Evolutionary conservation across 768 basidiomycete species (phyloP).

Genomic region (Boletus subcaerulescens): DNA sequence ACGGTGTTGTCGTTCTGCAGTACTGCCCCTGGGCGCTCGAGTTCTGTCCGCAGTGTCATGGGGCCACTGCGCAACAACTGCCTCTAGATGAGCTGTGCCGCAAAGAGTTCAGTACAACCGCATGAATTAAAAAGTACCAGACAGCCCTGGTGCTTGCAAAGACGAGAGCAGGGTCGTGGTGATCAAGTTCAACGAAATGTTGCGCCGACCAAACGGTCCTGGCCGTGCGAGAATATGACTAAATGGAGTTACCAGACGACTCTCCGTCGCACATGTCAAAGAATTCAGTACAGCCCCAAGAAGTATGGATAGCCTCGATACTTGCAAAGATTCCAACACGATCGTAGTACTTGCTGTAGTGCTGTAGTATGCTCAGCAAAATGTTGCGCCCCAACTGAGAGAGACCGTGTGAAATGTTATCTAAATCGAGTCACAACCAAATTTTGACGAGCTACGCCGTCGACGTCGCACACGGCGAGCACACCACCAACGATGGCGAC

Average conservation of each 20-base stretch:
- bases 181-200: no score
- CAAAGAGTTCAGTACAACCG: constrained; percentile 1
- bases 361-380: no score
- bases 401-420: constrained; percentile 3
- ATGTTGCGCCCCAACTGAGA: not conserved
- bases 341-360: no score
- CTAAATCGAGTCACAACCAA: constrained; percentile 13
- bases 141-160: not conserved
- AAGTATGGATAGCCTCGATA: no score
- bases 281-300: no score
- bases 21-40: constrained; percentile 6
- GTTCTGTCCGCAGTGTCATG: not conserved
- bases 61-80: not conserved
- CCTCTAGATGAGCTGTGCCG: no score
- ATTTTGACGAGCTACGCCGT: constrained; percentile 22
- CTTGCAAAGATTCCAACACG: no score
- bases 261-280: no score
- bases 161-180: no score
- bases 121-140: not conserved
- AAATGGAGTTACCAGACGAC: no score
- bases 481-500: constrained; percentile 51
- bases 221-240: constrained; percentile 5
- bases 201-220: no score
- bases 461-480: constrained; percentile 36
- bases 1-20: not conserved